phyloP scores from a whole-genome alignment of 306 rosid species.

The Ormosia emarginata region DNA sequence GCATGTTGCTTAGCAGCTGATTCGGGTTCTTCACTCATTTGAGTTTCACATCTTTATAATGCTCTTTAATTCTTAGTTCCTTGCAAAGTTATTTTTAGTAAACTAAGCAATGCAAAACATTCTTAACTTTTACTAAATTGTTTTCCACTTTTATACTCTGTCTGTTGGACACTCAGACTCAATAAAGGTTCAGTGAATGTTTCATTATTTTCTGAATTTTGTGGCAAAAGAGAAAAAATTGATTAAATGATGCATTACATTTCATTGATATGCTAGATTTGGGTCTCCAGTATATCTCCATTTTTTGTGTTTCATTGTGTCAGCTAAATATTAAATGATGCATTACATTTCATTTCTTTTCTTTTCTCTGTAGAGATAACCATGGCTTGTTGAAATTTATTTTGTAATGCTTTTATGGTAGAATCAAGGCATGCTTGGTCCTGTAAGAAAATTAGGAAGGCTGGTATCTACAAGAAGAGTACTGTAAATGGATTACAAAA shows the following conservation, averaged over 20 bases:
- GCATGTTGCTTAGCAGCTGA: neutral
- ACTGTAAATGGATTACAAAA: too few relatives aligned
- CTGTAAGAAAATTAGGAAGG: too few relatives aligned
- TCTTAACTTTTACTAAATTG: neutral
- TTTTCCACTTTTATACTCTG: neutral
- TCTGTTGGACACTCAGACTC: neutral
- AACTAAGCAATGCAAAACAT: neutral
- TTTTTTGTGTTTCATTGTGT: too few relatives aligned
- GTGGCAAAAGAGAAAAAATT: neutral
- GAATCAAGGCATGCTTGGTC: too few relatives aligned
- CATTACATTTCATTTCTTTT: too few relatives aligned
- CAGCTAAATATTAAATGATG: too few relatives aligned
- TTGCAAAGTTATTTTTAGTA: neutral
- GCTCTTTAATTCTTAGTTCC: neutral
- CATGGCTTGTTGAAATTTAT: too few relatives aligned
- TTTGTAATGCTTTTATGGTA: too few relatives aligned
- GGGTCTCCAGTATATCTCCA: too few relatives aligned
- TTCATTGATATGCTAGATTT: too few relatives aligned
- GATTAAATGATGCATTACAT: neutral
- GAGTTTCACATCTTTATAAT: neutral
- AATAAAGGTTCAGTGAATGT: neutral
- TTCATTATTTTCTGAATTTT: neutral
- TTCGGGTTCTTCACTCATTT: neutral
- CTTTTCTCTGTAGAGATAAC: too few relatives aligned
- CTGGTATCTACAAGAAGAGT: too few relatives aligned